Evolutionary conservation across 176 grass and related monocot species (phyloP), one percentile per base, ranked within the genome.

Genomic region (Triticum urartu): DNA sequence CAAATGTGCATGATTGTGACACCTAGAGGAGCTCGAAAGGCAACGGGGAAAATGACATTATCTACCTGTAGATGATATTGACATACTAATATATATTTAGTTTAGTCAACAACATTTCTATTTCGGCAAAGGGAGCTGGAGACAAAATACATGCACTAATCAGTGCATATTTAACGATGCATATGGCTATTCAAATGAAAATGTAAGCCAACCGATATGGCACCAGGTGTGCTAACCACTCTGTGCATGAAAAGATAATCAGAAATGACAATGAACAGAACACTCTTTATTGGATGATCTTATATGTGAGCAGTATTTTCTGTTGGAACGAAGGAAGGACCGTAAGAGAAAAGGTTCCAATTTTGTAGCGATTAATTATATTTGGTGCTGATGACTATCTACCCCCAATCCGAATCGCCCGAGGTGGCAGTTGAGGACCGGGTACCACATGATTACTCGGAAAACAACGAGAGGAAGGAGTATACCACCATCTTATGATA

Each of bases 21-120:
- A 77, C 86, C 77, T 85, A 40, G 81, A 91, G 67, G 81, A 81
- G 38, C 63, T 38, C 74, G 11, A 62, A 81, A 84, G 45, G 81
- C 58, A 12, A 74, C 6, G 5, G 54, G 54, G 60, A 62, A 33
- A 81, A 70, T 24, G 70, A 77, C 11, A 47, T 13, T 11, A 4
- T 47, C 4, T 4, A 52, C 33, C 17, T 39, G 22, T 59, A 45
- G 39, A 33, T 60, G 62, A 67, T n/a, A 42, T 60, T 63, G 81
- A 72, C 71, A 26, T 25, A 20, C n/a, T 47, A 47, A 63, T 62
- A 32, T 62, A 32, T 47, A 9, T 70, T 84, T 47, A 15, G 43
- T 84, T 62, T 72, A 28, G 58, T 66, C 58, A 24, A 42, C 5
- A 79, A 58, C 8, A 73, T 56, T 79, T 65, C 42, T 32, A 9